These are phyloP conservation scores for Boletus sensibilis DNA, from an alignment of 768 basidiomycete species.

Conservation along the genomic window DNA sequence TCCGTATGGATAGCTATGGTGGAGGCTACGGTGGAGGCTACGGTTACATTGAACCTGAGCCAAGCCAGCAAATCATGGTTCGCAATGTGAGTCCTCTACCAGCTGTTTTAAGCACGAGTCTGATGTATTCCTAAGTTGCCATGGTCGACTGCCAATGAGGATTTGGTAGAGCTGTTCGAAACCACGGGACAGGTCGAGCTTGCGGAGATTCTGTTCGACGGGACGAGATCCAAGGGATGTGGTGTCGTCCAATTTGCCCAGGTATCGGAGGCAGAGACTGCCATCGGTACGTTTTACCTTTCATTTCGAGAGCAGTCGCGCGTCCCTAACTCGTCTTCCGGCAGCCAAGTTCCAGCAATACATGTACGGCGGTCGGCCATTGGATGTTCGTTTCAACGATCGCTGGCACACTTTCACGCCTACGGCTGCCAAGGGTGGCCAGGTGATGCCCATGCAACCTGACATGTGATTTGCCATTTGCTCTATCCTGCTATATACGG, in stretches of 20 bases:
- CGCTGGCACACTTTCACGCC: constrained; percentile 94
- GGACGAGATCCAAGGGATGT: constrained; percentile 87
- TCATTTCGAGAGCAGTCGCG: neutral
- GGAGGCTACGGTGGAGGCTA: constrained; percentile 41
- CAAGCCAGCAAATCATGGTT: constrained; percentile 97
- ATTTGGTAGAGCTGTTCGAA: constrained; percentile 96
- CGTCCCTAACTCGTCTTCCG: neutral
- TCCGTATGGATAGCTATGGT: constrained; percentile 38
- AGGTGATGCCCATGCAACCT: constrained; percentile 62
- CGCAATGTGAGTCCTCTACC: constrained; percentile 76
- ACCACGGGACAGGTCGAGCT: constrained; percentile 94
- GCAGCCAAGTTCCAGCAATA: constrained; percentile 92
- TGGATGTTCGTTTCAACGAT: constrained; percentile 93
- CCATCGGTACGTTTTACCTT: constrained; percentile 60
- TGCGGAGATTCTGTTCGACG: constrained; percentile 93
- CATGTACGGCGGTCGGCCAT: constrained; percentile 88
- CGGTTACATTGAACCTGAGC: constrained; percentile 63
- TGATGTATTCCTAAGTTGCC: constrained; percentile 60
- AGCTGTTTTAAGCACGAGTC: neutral
- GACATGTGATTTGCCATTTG: constrained; percentile 36
- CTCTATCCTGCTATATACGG: neutral
- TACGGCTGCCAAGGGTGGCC: constrained; percentile 84
- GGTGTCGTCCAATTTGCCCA: constrained; percentile 95
- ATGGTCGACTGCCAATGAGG: constrained; percentile 99
- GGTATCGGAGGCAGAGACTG: constrained; percentile 87